A percentile compares a stretch with the other conserved stretches of the same genome.
These are phyloP conservation scores for Halenospora varia DNA, from an alignment of 495 filamentous ascomycete genomes.

Conservation along the genomic window DNA sequence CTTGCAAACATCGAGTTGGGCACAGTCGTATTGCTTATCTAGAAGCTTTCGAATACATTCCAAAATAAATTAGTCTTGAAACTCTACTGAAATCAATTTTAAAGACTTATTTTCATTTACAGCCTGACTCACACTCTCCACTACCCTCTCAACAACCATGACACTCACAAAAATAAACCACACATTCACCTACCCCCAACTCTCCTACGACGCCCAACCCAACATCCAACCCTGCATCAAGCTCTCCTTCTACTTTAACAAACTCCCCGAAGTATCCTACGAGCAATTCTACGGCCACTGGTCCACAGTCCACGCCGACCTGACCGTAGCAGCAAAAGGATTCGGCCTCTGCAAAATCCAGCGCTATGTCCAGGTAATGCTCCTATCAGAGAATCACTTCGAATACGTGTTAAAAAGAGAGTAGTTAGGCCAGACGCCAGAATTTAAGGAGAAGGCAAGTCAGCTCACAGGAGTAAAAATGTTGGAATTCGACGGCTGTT, in stretches of 20 bases:
- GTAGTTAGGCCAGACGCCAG: neutral
- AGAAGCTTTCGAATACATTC: no score
- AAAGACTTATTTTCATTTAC: no score
- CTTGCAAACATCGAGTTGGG: no score
- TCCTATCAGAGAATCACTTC: neutral
- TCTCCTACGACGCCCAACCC: neutral
- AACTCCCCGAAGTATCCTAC: neutral
- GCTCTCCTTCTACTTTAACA: neutral
- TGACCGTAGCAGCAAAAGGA: neutral
- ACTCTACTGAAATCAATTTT: no score
- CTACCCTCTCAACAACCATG: neutral
- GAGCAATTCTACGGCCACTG: slow-evolving; percentile 1
- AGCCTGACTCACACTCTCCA: no score
- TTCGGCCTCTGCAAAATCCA: neutral
- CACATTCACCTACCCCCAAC: neutral
- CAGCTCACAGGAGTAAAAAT: neutral
- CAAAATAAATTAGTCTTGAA: no score
- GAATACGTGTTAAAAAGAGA: neutral
- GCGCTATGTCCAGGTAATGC: slow-evolving; percentile 1
- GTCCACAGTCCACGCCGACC: slow-evolving; percentile 1
- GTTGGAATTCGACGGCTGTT: neutral
- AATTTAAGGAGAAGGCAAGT: neutral
- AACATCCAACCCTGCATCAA: slow-evolving; percentile 1
- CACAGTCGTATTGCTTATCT: no score
- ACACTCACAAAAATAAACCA: neutral